Base-by-base conservation (phyloP, 257 asterid species). In the Solanum gandarillasii region DNA sequence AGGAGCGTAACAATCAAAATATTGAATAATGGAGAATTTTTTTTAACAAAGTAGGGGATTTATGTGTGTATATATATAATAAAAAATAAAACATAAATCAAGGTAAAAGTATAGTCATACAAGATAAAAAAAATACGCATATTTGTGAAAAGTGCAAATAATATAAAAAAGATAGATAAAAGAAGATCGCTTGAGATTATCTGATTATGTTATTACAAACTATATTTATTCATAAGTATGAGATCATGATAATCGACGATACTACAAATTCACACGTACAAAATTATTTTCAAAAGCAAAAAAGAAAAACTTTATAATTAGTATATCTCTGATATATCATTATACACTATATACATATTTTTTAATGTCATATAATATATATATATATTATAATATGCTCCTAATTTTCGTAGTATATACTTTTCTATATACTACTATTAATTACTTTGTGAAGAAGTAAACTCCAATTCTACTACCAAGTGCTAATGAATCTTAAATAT, bases 391-490 rank as follows among this genome's bases (percentile, higher is more conserved):
- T 48, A 5, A 48, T 48, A 62, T 62, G 70, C 70, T 62, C 84
- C 62, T 81, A 81, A 18, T 43, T 81, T 81, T 43, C 5, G 70
- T 81, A 5, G 29, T n/a, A 46, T 27, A 81, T 16, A 14, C 8
- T 79, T 79, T 79, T 27, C 34, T 79, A 76, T 76, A 31, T 74
- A 35, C 5, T 31, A 36, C 5, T 12, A 43, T 5, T 48, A 46
- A 29, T 46, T 82, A 82, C 85, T 48, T 82, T 82, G 85, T 48
- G 68, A 82, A 48, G 85, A 82, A 82, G 85, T 82, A 82, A 55
- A 82, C 27, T 38, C 39, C 85, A 48, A 48, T 82, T 10, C 41
- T 48, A 48, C 85, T 81, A 46, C 70, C 85, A 48, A 81, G 20
- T 81, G 41, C 85, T 48, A 48, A 41, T 81, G 70, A 46, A 82